Percentiles rank a stretch among this genome's conserved stretches.
Evolutionary conservation across 2,329 filamentous ascomycete genomes (phyloP).

Genomic region (Claviceps fusiformis): DNA sequence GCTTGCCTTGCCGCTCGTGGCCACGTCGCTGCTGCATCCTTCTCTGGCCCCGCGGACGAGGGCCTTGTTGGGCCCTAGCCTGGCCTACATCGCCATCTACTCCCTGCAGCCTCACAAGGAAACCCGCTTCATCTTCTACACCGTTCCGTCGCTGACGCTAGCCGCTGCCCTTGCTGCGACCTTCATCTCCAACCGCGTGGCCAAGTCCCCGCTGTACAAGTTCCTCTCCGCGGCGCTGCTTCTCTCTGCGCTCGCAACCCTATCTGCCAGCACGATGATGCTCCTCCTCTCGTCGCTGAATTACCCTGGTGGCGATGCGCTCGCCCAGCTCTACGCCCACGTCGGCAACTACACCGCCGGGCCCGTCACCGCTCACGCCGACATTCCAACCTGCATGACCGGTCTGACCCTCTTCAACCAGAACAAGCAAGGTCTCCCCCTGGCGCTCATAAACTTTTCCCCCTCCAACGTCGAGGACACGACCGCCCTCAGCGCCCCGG

Average conservation of each 20-base stretch:
- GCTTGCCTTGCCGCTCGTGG: constrained; percentile 41
- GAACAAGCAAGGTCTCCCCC: constrained; percentile 24
- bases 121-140: constrained; percentile 86
- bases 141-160: constrained; percentile 66
- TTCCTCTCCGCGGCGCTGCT: constrained; percentile 41
- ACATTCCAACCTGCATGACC: constrained; percentile 57
- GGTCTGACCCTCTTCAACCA: constrained; percentile 54
- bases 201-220: constrained; percentile 44
- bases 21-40: constrained; percentile 35
- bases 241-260: constrained; percentile 45
- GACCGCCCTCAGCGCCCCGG: constrained; percentile 9
- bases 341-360: constrained; percentile 11
- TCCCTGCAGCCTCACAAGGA: constrained; percentile 91
- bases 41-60: constrained; percentile 29
- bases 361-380: constrained; percentile 40
- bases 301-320: constrained; percentile 80
- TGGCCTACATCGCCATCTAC: constrained; percentile 67
- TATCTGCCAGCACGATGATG: constrained; percentile 49
- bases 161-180: constrained; percentile 61
- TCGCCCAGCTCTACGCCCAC: constrained; percentile 37
- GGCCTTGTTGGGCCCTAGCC: constrained; percentile 47
- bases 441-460: constrained; percentile 14
- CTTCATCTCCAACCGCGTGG: constrained; percentile 52
- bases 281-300: constrained; percentile 75
- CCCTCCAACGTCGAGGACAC: background rate